Evolutionary conservation across 2,329 filamentous ascomycete genomes (phyloP).

Genomic region (Ceratocystis papillata): DNA sequence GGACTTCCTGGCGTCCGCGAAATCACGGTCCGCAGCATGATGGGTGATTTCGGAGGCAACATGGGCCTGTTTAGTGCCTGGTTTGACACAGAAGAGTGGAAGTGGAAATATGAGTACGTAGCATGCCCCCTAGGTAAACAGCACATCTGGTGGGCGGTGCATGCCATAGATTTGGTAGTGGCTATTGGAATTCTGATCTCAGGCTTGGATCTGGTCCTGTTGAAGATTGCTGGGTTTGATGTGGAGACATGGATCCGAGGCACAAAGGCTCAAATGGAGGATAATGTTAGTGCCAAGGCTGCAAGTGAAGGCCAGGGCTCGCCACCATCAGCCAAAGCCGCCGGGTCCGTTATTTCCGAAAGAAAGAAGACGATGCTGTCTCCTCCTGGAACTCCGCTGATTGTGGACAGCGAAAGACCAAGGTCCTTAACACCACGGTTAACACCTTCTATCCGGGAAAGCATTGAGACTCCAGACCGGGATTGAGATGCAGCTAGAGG

Average conservation of each 20-base stretch:
- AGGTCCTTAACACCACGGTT: slow-evolving; percentile 30
- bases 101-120: slow-evolving; percentile 73
- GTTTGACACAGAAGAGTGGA: slow-evolving; percentile 63
- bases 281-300: background rate
- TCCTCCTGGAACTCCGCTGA: background rate
- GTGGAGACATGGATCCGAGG: slow-evolving; percentile 18
- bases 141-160: slow-evolving; percentile 72
- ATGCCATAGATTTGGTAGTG: slow-evolving; percentile 16
- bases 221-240: slow-evolving; percentile 16
- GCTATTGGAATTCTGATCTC: slow-evolving; percentile 11
- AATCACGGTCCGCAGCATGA: slow-evolving; percentile 93
- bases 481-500: slow-evolving; percentile 44
- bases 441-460: slow-evolving; percentile 40
- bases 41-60: slow-evolving; percentile 92
- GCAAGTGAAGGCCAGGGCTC: background rate
- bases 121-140: slow-evolving; percentile 73
- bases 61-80: slow-evolving; percentile 78
- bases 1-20: slow-evolving; percentile 61
- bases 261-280: background rate
- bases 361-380: slow-evolving; percentile 9
- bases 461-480: slow-evolving; percentile 55
- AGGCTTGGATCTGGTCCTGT: slow-evolving; percentile 5
- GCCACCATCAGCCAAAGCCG: background rate
- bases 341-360: background rate
- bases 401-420: background rate